Evolutionary conservation across 225 moss, liverwort and hornwort species (phyloP).

Genomic region (Sphagnum tenellum): DNA sequence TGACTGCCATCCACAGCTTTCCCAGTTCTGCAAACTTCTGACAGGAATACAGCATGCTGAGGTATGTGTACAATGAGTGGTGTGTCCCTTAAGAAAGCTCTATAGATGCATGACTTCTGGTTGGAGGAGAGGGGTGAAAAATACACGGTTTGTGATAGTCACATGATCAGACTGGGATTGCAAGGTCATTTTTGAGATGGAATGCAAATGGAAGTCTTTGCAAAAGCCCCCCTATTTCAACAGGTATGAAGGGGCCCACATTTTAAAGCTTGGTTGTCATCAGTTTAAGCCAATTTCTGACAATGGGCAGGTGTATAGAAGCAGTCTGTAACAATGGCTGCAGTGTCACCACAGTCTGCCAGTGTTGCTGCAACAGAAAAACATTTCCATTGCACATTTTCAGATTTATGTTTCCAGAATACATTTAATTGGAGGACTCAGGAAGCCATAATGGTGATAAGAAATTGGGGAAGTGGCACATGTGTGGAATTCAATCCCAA

Average conservation of each 20-base stretch:
- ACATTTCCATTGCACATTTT: too few species aligned
- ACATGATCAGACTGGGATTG: conserved; percentile 50
- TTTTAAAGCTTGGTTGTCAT: too few species aligned
- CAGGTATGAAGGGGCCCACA: conserved; percentile 7
- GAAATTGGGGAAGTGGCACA: too few species aligned
- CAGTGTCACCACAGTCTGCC: too few species aligned
- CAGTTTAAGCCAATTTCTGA: too few species aligned
- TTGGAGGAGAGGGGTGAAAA: conserved; percentile 34
- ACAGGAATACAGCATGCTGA: conserved; percentile 25
- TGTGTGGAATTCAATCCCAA: too few species aligned
- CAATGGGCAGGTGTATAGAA: too few species aligned
- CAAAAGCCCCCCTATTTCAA: conserved; percentile 34
- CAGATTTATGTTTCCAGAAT: too few species aligned
- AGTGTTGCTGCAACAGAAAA: too few species aligned
- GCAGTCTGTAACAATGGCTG: too few species aligned
- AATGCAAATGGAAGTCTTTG: conserved; percentile 34
- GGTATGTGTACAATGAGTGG: conserved; percentile 14
- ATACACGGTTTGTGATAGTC: conserved; percentile 27
- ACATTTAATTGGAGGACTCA: too few species aligned
- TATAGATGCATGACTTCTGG: conserved; percentile 32
- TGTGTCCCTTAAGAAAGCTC: conserved; percentile 25
- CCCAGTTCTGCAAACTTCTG: conserved; percentile 15
- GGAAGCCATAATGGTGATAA: too few species aligned
- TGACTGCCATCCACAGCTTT: conserved; percentile 32
- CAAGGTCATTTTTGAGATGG: conserved; percentile 20